Evolutionary conservation across 1,284 basidiomycete genomes (phyloP).

Genomic region (Apiotrichum sp.): DNA sequence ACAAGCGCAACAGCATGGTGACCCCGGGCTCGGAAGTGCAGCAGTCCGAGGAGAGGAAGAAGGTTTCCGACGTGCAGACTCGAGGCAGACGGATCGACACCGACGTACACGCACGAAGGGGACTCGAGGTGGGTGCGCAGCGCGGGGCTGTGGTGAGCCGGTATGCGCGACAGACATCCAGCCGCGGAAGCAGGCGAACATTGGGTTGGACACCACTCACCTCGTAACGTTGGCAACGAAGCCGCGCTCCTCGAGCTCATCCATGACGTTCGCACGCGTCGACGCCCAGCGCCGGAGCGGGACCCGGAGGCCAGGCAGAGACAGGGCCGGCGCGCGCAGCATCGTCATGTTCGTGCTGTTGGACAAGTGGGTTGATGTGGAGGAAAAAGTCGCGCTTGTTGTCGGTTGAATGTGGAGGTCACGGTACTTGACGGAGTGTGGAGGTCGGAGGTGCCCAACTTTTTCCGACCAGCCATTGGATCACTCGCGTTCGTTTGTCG

Average conservation of each 20-base stretch:
- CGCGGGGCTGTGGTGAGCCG: constrained; percentile 24
- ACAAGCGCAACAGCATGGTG: constrained; percentile 78
- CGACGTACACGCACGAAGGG: constrained; percentile 66
- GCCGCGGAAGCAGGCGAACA: too few relatives aligned
- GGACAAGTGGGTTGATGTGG: too few relatives aligned
- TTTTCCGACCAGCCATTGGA: too few relatives aligned
- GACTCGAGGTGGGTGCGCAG: constrained; percentile 32
- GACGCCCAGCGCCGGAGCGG: background rate
- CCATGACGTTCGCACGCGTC: constrained; percentile 30
- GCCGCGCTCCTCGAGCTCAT: constrained; percentile 47
- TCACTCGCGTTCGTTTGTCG: too few relatives aligned
- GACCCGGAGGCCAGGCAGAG: background rate
- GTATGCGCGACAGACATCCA: too few relatives aligned
- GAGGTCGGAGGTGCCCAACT: too few relatives aligned
- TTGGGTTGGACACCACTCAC: constrained; percentile 23
- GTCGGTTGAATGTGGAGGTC: too few relatives aligned
- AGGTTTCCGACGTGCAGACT: constrained; percentile 92
- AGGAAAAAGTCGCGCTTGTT: too few relatives aligned
- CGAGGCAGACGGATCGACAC: constrained; percentile 85
- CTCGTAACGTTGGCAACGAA: constrained; percentile 49
- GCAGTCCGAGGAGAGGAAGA: constrained; percentile 73
- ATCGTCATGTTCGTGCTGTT: too few relatives aligned
- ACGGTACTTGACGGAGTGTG: too few relatives aligned
- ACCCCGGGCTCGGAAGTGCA: constrained; percentile 79
- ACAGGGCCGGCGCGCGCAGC: background rate